These are phyloP conservation scores for Backusella australiensis DNA, from an alignment of 192 early-diverging fungal genomes.

Conservation along the genomic window DNA sequence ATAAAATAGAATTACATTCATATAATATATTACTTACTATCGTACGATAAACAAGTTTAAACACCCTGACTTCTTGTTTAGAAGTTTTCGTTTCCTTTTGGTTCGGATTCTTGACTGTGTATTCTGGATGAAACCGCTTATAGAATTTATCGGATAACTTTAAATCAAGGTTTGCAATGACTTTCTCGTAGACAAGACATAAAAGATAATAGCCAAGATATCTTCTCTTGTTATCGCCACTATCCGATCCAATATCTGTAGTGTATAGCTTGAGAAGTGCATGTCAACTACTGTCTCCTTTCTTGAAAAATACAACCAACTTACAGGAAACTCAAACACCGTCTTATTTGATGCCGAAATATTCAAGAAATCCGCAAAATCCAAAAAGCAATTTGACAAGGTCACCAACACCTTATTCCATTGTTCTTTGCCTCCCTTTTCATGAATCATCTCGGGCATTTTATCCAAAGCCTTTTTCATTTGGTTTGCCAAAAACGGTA, in stretches of 20 bases:
- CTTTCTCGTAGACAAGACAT: conserved; percentile 1
- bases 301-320: neutral
- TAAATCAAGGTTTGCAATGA: conserved; percentile 16
- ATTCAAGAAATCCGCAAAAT: conserved; percentile 16
- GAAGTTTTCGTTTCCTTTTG: neutral
- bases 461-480: neutral
- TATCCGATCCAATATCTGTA: neutral
- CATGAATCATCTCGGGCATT: neutral
- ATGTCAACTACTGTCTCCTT: neutral
- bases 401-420: conserved; percentile 4
- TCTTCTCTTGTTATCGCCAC: neutral
- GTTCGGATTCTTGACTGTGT: conserved; percentile 2
- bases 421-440: neutral
- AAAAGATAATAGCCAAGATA: conserved; percentile 19
- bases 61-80: neutral
- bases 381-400: neutral
- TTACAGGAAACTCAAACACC: neutral
- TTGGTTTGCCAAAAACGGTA: conserved; percentile 3
- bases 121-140: conserved; percentile 15
- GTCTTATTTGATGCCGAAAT: neutral
- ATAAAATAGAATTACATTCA: neutral
- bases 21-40: neutral
- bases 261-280: neutral
- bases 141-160: conserved; percentile 12
- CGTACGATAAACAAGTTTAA: neutral